These are phyloP conservation scores for Mitragyna speciosa DNA, from an alignment of 257 asterid genomes.

Conservation along the genomic window DNA sequence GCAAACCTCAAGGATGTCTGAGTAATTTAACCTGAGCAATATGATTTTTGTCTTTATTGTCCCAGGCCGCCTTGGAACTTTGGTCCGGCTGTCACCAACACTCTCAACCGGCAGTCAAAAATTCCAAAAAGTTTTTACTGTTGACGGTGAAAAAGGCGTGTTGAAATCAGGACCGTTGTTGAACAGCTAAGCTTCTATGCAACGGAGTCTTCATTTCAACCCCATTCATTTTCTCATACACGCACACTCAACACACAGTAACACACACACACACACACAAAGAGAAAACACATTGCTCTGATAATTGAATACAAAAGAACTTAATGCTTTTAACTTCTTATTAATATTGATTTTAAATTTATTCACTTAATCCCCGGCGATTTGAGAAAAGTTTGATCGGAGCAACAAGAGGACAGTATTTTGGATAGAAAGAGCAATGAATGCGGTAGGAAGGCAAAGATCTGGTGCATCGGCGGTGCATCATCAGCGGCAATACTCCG, in stretches of 20 bases:
- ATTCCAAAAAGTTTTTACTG: conserved; percentile 19
- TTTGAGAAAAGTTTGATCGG: conserved; percentile 18
- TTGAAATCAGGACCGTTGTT: conserved; percentile 34
- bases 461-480: conserved; percentile 76
- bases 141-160: conserved; percentile 15
- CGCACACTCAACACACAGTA: not conserved
- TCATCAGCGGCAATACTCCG: conserved; percentile 88
- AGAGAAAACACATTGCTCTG: conserved; percentile 13
- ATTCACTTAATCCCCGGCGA: not conserved
- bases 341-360: not conserved
- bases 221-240: not conserved
- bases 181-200: conserved; percentile 19
- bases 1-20: not conserved
- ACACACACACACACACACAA: not conserved
- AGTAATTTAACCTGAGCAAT: too few species aligned
- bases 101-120: conserved; percentile 6
- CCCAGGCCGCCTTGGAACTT: not conserved
- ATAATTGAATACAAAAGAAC: not conserved
- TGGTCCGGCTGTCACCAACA: not conserved
- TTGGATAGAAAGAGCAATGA: conserved; percentile 47
- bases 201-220: conserved; percentile 21
- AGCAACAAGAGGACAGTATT: conserved; percentile 2
- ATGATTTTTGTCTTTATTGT: too few species aligned
- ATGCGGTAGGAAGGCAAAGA: conserved; percentile 87
- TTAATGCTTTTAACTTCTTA: not conserved